phyloP scores from a whole-genome alignment of 2,329 filamentous ascomycete genomes.

The Alternaria solani region DNA sequence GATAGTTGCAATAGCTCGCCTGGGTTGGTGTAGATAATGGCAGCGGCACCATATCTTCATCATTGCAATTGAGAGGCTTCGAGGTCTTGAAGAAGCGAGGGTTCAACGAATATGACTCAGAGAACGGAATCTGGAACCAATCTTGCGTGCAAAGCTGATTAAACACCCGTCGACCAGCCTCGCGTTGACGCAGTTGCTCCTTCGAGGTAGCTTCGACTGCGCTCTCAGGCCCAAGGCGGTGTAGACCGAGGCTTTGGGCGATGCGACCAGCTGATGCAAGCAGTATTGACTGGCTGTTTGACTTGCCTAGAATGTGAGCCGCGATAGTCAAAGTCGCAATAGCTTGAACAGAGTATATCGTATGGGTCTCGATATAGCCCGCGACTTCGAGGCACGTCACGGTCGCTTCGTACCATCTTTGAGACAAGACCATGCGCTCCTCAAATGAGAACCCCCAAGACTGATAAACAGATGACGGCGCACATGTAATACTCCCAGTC shows the following conservation, averaged over 20 bases:
- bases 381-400: constrained; percentile 55
- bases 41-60: constrained; percentile 30
- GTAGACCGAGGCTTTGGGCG: constrained; percentile 57
- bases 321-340: constrained; percentile 57
- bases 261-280: constrained; percentile 57
- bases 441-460: constrained; percentile 53
- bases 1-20: constrained; percentile 47
- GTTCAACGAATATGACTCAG: constrained; percentile 50
- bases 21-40: constrained; percentile 36
- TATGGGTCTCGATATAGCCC: constrained; percentile 51
- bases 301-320: constrained; percentile 57
- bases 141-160: constrained; percentile 53
- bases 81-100: constrained; percentile 37
- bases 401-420: constrained; percentile 56
- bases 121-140: constrained; percentile 54
- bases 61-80: constrained; percentile 47
- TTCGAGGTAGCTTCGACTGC: not conserved
- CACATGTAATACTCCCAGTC: constrained; percentile 53
- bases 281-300: constrained; percentile 56
- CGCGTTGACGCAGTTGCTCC: constrained; percentile 29
- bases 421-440: constrained; percentile 51
- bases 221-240: constrained; percentile 45
- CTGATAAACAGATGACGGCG: constrained; percentile 35
- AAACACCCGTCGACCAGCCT: constrained; percentile 49
- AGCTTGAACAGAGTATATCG: constrained; percentile 55